Percentiles rank a stretch among this genome's conserved stretches.
These are phyloP conservation scores for Myrica gale DNA, from an alignment of 306 rosid species.

Conservation along the genomic window DNA sequence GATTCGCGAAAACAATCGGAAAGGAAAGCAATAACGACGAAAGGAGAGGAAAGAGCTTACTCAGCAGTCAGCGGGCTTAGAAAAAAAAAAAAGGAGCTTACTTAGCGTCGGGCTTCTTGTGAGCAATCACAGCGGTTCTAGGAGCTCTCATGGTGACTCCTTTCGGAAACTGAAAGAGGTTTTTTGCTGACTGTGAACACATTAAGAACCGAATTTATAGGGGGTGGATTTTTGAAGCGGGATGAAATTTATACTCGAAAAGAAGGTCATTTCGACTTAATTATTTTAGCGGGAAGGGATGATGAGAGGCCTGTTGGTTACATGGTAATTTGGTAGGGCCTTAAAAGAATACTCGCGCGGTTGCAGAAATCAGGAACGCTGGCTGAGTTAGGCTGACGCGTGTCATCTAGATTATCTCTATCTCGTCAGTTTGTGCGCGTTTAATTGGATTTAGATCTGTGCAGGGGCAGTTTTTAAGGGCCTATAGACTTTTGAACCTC, in stretches of 20 bases:
- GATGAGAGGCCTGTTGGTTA: background rate
- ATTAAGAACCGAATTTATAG: background rate
- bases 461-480: background rate
- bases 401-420: background rate
- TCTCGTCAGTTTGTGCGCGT: background rate
- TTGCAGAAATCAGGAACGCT: background rate
- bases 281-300: background rate
- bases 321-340: too few species aligned
- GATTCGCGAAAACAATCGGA: too few species aligned
- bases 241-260: background rate
- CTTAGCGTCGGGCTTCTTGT: slow-evolving; percentile 29
- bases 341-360: background rate
- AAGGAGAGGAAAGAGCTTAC: too few species aligned
- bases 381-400: background rate
- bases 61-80: too few species aligned
- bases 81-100: background rate
- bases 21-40: too few species aligned
- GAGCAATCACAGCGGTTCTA: slow-evolving; percentile 21
- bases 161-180: background rate
- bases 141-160: slow-evolving; percentile 27
- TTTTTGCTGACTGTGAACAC: background rate
- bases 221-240: background rate
- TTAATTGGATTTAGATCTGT: background rate
- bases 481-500: too few species aligned
- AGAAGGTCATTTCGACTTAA: background rate